phyloP scores from a whole-genome alignment of 768 basidiomycete species.

The Suillus bovinus region DNA sequence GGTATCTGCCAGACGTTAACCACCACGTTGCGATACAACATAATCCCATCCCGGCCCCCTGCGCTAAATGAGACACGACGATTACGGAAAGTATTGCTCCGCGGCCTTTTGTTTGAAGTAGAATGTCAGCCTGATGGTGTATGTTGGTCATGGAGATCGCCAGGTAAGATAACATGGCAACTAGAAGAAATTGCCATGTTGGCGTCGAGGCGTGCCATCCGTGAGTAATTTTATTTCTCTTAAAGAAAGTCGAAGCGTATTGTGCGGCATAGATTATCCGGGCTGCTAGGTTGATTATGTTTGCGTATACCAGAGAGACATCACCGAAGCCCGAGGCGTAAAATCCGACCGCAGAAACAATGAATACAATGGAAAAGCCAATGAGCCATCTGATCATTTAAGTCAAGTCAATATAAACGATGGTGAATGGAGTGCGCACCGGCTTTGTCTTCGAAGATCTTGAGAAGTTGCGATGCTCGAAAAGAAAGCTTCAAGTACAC shows the following conservation, averaged over 20 bases:
- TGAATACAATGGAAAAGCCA: slow-evolving; percentile 70
- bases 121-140: slow-evolving; percentile 16
- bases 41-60: slow-evolving; percentile 28
- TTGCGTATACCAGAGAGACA: slow-evolving; percentile 72
- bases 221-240: slow-evolving; percentile 16
- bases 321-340: slow-evolving; percentile 58
- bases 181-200: slow-evolving; percentile 26
- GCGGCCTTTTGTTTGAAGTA: slow-evolving; percentile 17
- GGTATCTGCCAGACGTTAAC: slow-evolving; percentile 24
- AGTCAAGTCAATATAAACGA: slow-evolving; percentile 8
- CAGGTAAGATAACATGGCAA: slow-evolving; percentile 24
- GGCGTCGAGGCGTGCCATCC: slow-evolving; percentile 21
- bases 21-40: slow-evolving; percentile 31
- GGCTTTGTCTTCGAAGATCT: slow-evolving; percentile 71
- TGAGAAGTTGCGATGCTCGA: slow-evolving; percentile 68
- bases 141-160: slow-evolving; percentile 21
- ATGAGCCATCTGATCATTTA: slow-evolving; percentile 65
- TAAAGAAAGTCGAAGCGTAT: slow-evolving; percentile 54
- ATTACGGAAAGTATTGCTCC: slow-evolving; percentile 21
- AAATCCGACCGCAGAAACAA: slow-evolving; percentile 48
- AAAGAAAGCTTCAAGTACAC: slow-evolving; percentile 89
- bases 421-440: slow-evolving; percentile 30
- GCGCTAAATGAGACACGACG: slow-evolving; percentile 26
- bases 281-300: slow-evolving; percentile 63
- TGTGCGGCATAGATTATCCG: slow-evolving; percentile 61